Evolutionary conservation across 108 stramenopile genomes (phyloP).

Genomic region (Skeletonema marinoi): DNA sequence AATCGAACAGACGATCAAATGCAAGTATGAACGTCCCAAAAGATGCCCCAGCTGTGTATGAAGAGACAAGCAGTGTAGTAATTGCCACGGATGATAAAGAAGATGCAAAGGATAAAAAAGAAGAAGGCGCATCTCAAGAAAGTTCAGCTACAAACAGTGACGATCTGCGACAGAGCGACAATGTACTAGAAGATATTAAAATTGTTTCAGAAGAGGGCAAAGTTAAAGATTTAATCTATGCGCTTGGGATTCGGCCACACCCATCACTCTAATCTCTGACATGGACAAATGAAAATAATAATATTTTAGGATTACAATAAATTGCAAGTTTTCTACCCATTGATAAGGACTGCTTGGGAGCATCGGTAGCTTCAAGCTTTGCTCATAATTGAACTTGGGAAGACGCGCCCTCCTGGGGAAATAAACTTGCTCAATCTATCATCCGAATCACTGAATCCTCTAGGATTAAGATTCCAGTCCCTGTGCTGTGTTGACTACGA

Average conservation of each 20-base stretch:
- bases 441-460: no score
- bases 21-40: background rate
- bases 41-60: background rate
- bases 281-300: background rate
- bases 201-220: background rate
- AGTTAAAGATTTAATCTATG: conserved; percentile 23
- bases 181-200: background rate
- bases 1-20: background rate
- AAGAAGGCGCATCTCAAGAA: background rate
- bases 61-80: background rate
- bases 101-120: background rate
- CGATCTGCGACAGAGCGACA: background rate
- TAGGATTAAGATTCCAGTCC: no score
- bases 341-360: no score
- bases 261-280: conserved; percentile 3
- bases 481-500: no score
- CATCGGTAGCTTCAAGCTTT: no score
- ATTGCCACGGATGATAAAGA: background rate
- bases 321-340: no score
- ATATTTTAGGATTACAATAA: background rate
- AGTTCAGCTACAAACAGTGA: background rate
- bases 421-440: no score
- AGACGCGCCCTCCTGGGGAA: no score
- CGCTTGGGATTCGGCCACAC: conserved; percentile 23
- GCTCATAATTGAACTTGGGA: no score